These are phyloP conservation scores for Leishmania tarentolae DNA, from an alignment of 208 protist species.

Conservation along the genomic window DNA sequence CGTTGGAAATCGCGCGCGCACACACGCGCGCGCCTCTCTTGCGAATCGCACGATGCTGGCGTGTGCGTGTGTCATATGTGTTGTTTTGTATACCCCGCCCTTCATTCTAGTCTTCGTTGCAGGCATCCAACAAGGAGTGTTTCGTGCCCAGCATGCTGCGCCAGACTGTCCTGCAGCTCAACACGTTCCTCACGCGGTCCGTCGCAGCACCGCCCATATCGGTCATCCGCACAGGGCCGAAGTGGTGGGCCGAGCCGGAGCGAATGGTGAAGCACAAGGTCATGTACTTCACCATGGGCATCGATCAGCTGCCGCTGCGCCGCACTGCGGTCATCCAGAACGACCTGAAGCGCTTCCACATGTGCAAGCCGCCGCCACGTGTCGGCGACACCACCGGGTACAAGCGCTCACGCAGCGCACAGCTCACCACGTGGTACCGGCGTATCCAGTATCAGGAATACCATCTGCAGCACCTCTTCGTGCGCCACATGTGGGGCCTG, in stretches of 20 bases:
- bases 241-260: slow-evolving; percentile 88
- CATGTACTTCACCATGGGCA: slow-evolving; percentile 89
- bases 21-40: neutral
- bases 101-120: neutral
- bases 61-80: neutral
- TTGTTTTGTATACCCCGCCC: neutral
- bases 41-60: neutral
- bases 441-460: slow-evolving; percentile 93
- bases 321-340: slow-evolving; percentile 86
- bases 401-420: slow-evolving; percentile 73
- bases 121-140: neutral
- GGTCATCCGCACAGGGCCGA: slow-evolving; percentile 81
- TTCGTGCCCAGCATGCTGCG: slow-evolving; percentile 48
- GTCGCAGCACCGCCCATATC: slow-evolving; percentile 79
- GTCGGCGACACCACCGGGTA: slow-evolving; percentile 85
- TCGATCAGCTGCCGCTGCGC: slow-evolving; percentile 87
- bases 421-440: slow-evolving; percentile 87
- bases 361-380: slow-evolving; percentile 75
- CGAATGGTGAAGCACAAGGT: slow-evolving; percentile 88
- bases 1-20: neutral
- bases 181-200: slow-evolving; percentile 85
- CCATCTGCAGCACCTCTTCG: slow-evolving; percentile 89
- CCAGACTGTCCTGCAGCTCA: slow-evolving; percentile 31
- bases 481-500: slow-evolving; percentile 82
- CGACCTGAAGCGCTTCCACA: slow-evolving; percentile 77